Conservation (phyloP, 805 yeast species). For the Yarrowia sp. region DNA sequence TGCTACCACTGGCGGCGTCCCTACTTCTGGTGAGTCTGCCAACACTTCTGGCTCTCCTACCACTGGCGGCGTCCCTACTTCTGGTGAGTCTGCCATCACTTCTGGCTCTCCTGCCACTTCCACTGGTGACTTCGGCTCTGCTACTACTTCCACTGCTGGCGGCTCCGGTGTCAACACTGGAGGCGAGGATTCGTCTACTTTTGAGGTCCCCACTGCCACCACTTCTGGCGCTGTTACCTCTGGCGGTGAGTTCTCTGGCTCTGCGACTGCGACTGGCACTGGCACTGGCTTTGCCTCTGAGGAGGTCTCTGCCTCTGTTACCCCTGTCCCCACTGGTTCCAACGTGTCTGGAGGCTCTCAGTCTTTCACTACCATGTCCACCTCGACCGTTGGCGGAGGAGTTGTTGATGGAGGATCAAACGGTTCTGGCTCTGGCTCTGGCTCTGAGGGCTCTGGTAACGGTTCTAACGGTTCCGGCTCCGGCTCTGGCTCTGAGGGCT, state of each 20-base stretch:
- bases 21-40: no score
- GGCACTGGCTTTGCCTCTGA: constrained; percentile 14
- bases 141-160: not conserved
- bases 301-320: not conserved
- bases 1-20: no score
- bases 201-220: not conserved
- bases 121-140: constrained; percentile 11
- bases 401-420: not conserved
- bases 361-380: constrained; percentile 11
- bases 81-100: not conserved
- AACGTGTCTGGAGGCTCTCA: constrained; percentile 8
- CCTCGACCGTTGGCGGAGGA: constrained; percentile 18
- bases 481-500: constrained; percentile 12
- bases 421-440: constrained; percentile 12
- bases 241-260: not conserved
- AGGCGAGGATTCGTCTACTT: not conserved
- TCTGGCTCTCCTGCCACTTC: not conserved
- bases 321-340: not conserved
- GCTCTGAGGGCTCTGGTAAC: not conserved
- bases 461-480: not conserved
- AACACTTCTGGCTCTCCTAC: not conserved
- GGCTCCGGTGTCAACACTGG: not conserved
- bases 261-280: constrained; percentile 9
- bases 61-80: not conserved
- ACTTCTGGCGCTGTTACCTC: not conserved